Conservation (phyloP, 1,139 yeast genomes). For the Hemisphaericaspora subhashii region DNA sequence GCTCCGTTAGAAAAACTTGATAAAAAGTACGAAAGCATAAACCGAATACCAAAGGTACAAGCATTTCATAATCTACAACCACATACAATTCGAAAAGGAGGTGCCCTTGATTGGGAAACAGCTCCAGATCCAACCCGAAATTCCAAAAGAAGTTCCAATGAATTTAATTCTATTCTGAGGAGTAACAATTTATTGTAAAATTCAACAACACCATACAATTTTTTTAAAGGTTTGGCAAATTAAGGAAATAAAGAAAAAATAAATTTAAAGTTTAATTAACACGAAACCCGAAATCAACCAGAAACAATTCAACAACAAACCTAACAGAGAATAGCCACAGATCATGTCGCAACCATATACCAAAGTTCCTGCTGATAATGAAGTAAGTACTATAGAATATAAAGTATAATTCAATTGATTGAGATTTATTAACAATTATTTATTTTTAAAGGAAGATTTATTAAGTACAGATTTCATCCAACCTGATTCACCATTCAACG, state of each 20-base stretch:
- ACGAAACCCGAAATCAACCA: background rate
- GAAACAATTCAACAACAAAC: background rate
- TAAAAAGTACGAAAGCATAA: too few species aligned
- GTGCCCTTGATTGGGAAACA: background rate
- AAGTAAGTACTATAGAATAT: conserved; percentile 10
- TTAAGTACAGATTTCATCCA: conserved; percentile 20
- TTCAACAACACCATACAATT: background rate
- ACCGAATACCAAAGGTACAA: background rate
- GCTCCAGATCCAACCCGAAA: background rate
- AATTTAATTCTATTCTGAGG: background rate
- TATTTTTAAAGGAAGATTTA: conserved; percentile 9
- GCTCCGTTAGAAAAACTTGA: background rate
- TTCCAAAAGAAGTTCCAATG: background rate
- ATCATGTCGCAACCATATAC: conserved; percentile 8
- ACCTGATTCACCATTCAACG: conserved; percentile 14
- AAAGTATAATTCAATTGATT: background rate
- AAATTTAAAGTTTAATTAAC: too few species aligned
- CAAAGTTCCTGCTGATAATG: conserved; percentile 6
- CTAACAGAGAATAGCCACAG: background rate
- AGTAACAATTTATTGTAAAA: background rate
- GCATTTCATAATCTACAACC: background rate
- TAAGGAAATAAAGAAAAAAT: too few species aligned
- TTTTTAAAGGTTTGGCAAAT: too few species aligned
- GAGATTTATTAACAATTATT: conserved; percentile 5
- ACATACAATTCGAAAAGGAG: background rate